Base-by-base conservation (phyloP, 495 filamentous ascomycete genomes). In the Amphirosellinia nigrospora region DNA sequence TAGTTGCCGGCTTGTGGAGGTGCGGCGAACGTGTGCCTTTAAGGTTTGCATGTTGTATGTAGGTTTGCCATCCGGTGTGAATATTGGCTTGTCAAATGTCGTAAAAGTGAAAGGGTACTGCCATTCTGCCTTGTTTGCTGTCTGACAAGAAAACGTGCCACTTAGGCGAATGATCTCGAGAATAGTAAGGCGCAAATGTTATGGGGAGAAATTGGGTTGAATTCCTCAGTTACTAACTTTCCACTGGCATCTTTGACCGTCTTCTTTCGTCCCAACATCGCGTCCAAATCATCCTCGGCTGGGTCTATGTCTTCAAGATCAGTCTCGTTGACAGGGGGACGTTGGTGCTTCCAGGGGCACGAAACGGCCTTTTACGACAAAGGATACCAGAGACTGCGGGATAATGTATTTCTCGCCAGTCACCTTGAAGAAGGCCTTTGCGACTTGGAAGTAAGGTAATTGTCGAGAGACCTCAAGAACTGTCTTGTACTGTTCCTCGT, bases 371-470 rank as follows among this genome's bases (percentile, higher is more conserved):
- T 99, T 99, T 71, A 99, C 86, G 55, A 99, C 93, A 64, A 99
- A 90, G 62, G 94, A 93, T 55, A 98, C 94, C 55, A 99, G 86
- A 72, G 93, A 96, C 73, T 91, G 91, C n/a, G 96, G 94, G 16
- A 93, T 96, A 77, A 98, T 91, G 78, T 89, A 92, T 69, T 90
- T 92, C 82, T 99, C 96, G 69, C 96, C 96, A 72, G 92, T 90
- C 61, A 99, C 96, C 84, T 99, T 99, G 88, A 99, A 99, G 82
- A 96, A 99, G 2, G 93, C 93, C 82, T 94, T 95, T 78, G 94
- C 93, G n/a, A 98, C 87, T 67, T 91, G 86, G 56, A 98, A 83
- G 53, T 87, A 85, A 0, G 96, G 96, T 15, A 99, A 82, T 79
- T 97, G 92, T 72, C 88, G 87, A 30, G 93, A 94, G 50, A 97